Percentiles rank a stretch among this genome's conserved stretches.
phyloP scores from a whole-genome alignment of 495 filamentous ascomycete species.

The Staphylotrichum tortipilum region DNA sequence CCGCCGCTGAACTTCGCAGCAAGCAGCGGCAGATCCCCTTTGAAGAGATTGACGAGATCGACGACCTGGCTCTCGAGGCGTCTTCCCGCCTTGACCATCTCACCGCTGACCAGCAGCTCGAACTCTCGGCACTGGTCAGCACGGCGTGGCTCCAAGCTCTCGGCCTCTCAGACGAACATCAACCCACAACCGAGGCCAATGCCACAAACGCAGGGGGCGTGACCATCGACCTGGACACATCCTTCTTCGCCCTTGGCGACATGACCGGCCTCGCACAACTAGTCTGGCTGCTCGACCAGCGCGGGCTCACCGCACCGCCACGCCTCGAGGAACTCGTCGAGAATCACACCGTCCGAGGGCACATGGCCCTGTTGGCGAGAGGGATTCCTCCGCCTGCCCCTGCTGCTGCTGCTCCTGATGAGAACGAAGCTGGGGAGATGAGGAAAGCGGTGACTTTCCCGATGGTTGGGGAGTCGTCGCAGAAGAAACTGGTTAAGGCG shows the following conservation, averaged over 20 bases:
- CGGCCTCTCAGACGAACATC: neutral
- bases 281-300: conserved; percentile 8
- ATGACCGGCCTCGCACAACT: conserved; percentile 17
- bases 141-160: conserved; percentile 12
- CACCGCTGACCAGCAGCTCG: neutral
- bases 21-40: conserved; percentile 2
- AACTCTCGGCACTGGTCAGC: conserved; percentile 3
- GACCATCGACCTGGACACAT: conserved; percentile 1
- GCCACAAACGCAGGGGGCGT: neutral
- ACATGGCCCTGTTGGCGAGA: conserved; percentile 6
- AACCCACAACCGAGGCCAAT: neutral
- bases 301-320: neutral
- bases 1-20: neutral
- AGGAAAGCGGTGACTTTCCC: neutral
- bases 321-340: conserved; percentile 14
- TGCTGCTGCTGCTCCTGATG: neutral
- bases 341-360: conserved; percentile 10
- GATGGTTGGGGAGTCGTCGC: neutral
- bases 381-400: neutral
- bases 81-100: neutral
- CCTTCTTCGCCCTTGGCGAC: conserved; percentile 17
- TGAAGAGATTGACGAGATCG: neutral
- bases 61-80: neutral
- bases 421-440: neutral
- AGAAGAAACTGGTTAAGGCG: neutral